A percentile compares a stretch with the other conserved stretches of the same genome.
Evolutionary conservation across 352 stramenopile genomes (phyloP).

Genomic region (Globisporangium camurandrum): DNA sequence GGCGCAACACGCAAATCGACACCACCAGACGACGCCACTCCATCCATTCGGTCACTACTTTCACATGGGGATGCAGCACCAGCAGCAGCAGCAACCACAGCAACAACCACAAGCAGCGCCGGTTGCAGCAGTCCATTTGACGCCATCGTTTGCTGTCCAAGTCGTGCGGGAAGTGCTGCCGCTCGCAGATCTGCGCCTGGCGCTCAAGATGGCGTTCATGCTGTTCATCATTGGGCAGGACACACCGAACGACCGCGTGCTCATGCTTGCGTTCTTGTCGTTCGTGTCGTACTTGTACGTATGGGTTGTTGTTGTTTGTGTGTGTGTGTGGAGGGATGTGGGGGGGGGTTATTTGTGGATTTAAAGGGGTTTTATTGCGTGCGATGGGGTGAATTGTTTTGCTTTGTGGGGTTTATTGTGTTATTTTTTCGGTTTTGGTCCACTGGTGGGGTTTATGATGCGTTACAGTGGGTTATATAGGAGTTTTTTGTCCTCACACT

Average conservation of each 20-base stretch:
- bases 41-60: conserved; percentile 23
- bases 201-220: conserved; percentile 86
- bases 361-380: background rate
- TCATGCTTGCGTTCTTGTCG: conserved; percentile 66
- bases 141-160: conserved; percentile 32
- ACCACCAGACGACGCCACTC: conserved; percentile 8
- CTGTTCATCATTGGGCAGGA: conserved; percentile 85
- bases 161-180: conserved; percentile 47
- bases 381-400: background rate
- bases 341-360: background rate
- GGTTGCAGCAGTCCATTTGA: too few species aligned
- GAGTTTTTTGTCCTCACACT: too few species aligned
- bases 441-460: too few species aligned
- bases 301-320: background rate
- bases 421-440: too few species aligned
- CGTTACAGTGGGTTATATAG: too few species aligned
- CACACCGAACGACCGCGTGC: conserved; percentile 60
- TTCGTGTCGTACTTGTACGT: conserved; percentile 66
- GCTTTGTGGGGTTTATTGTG: too few species aligned
- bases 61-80: conserved; percentile 18
- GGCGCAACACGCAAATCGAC: conserved; percentile 9
- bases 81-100: background rate
- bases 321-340: background rate
- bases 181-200: conserved; percentile 68
- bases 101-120: conserved; percentile 10